Evolutionary conservation across 441 rosid genomes (phyloP), one percentile per base, ranked within the genome.

Genomic region (Sinapis alba): DNA sequence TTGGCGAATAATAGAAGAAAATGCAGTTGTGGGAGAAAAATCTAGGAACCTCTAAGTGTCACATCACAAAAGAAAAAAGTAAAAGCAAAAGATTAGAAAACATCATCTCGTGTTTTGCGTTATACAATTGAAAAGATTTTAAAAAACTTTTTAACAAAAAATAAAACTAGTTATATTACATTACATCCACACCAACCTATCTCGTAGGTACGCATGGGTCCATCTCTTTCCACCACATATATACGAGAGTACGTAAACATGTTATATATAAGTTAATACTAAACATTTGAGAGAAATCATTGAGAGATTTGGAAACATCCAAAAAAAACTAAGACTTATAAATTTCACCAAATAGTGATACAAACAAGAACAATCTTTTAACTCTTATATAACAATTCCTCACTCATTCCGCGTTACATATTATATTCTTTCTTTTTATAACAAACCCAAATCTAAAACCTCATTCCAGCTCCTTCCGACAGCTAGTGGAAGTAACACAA

Each of bases 281-380:
- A 41, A 56, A 16, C 13, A 16, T 26, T 26, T 50, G 18, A 5
- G 34, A 21, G 62, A 58, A 36, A 45, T 57, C 76, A 77, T 71
- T 30, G 61, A 74, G 74, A 50, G 57, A 36, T 1, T 12, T 57
- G 54, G 62, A 77, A 71, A 70, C 68, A 71, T 77, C 68, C 72
- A 65, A 71, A 70, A 56, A 15, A 12, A 51, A 3, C 16, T 5
- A 8, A 16, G 11, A 43, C 13, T 7, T 41, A 2, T 27, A 69
- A 28, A 8, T 57, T 70, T 70, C 53, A 76, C 72, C 7, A 71
- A 71, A 70, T 23, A 32, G 38, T 69, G 56, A 71, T 71, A 71
- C 62, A 77, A 71, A 77, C 76, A 77, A 77, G 57, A 70, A 47
- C 6, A 58, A 57, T 77, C 80, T 71, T 77, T 76, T 75, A 62